Evolutionary conservation across 2,329 filamentous ascomycete species (phyloP).

Genomic region (Leptographium procerum): DNA sequence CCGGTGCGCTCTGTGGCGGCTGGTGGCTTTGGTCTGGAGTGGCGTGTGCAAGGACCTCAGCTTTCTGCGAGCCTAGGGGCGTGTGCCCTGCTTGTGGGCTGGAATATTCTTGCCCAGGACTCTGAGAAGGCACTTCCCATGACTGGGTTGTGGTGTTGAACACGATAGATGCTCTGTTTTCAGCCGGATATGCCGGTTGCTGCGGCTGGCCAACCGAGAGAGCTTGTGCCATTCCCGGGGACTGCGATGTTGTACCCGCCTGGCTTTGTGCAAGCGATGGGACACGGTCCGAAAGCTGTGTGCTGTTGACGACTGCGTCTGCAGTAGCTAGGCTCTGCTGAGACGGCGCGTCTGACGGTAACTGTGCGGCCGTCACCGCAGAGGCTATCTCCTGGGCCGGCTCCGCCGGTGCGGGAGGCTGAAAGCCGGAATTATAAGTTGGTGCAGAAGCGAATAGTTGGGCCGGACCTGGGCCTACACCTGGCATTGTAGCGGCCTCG

Average conservation of each 20-base stretch:
- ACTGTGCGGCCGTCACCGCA: background rate
- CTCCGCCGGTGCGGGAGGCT: background rate
- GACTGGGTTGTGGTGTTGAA: background rate
- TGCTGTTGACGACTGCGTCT: background rate
- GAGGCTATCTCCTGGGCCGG: background rate
- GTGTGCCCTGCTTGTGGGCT: background rate
- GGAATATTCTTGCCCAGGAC: background rate
- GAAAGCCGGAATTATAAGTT: background rate
- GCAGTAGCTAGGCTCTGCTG: background rate
- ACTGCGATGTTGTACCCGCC: background rate
- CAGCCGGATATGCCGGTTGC: background rate
- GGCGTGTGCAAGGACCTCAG: background rate
- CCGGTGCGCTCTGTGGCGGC: background rate
- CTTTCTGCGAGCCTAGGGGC: background rate
- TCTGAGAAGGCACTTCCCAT: background rate
- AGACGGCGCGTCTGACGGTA: background rate
- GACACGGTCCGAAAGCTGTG: background rate
- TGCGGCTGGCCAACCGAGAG: background rate
- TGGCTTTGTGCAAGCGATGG: background rate
- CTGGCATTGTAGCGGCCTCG: background rate
- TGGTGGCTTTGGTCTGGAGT: background rate
- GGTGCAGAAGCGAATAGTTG: background rate
- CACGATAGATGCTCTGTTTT: background rate
- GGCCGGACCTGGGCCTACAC: too few species aligned
- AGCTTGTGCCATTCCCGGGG: background rate